Conservation (phyloP, 257 asterid genomes). For the Voacanga thouarsii region DNA sequence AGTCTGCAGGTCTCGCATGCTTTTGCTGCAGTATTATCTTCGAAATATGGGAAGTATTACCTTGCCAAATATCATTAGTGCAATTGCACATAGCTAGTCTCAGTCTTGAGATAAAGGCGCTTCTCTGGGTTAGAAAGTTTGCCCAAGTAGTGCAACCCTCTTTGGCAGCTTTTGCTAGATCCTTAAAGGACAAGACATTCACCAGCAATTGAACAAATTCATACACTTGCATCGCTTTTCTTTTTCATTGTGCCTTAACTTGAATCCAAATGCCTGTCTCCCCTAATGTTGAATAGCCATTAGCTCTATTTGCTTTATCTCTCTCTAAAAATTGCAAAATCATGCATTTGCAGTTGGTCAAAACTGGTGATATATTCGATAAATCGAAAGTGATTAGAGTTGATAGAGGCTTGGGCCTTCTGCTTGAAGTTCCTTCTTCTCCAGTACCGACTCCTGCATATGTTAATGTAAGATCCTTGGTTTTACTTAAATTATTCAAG, state of each 20-base stretch:
- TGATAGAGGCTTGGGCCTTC: slow-evolving; percentile 79
- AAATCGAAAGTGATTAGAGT: slow-evolving; percentile 76
- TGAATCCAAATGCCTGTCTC: neutral
- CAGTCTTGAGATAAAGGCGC: neutral
- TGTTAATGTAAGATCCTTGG: slow-evolving; percentile 62
- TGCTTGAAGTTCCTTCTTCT: slow-evolving; percentile 68
- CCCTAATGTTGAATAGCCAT: neutral
- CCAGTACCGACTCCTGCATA: slow-evolving; percentile 85
- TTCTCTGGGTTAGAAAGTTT: no score
- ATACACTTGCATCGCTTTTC: neutral
- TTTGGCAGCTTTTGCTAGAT: neutral
- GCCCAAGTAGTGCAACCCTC: neutral
- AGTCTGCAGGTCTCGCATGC: neutral
- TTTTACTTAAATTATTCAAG: neutral
- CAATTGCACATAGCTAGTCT: neutral
- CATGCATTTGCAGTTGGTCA: slow-evolving; percentile 64
- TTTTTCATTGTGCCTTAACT: neutral
- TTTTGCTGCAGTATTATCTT: neutral
- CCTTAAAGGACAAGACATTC: neutral
- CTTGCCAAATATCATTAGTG: neutral
- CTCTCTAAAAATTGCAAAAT: slow-evolving; percentile 21
- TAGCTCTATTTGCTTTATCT: neutral
- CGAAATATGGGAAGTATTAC: neutral
- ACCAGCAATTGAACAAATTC: neutral
- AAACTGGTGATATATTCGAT: slow-evolving; percentile 81